Evolutionary conservation across 2,329 filamentous ascomycete species (phyloP), one percentile per base, ranked within the genome.

Genomic region (Talaromyces rugulosus): DNA sequence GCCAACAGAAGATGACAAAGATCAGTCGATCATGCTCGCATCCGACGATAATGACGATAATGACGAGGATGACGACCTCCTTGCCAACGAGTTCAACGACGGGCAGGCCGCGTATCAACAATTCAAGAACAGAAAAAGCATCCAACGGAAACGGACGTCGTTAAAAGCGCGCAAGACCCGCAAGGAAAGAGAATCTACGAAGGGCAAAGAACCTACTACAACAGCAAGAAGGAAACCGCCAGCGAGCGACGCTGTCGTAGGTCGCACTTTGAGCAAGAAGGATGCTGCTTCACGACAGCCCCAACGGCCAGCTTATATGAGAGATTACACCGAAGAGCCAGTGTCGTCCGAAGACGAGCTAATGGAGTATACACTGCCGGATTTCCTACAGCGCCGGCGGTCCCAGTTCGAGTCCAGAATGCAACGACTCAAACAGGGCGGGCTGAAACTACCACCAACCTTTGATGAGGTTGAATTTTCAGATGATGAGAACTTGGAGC

Each of bases 391-490:
- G 65, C 76, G 83, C 27, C 85, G 94, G n/a, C 84, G 89, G 28
- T 79, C 75, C n/a, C 77, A 82, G 27, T 93, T 96, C 69, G 89
- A 95, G 60, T 77, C 82, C 53, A 80, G 82, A n/a, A 79, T 78
- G 54, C 80, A 86, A 40, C 74, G 74, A 31, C 77, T 92, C 54
- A 85, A 87, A 62, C 85, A 89, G 60, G 85, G 84, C 5, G 91
- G 89, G 0, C 78, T 97, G 51, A 87, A 85, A 64, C 74, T 96
- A 2, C 92, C 95, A 0, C 95, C 95, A 0, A 84, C 85, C 56
- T 96, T 89, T 71, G 84, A 87, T 0, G 87, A 88, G 55, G 81
- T 97, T 16, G 82, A 89, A 9, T 93, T 96, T 66, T 90, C 88
- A 0, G 90, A 92, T 57, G 83, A 89, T 63, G 86, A 89, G 58